A percentile compares a stretch with the other conserved stretches of the same genome.
These are phyloP conservation scores for Laburnicola sp. DNA, from an alignment of 2,329 filamentous ascomycete species.

Conservation along the genomic window DNA sequence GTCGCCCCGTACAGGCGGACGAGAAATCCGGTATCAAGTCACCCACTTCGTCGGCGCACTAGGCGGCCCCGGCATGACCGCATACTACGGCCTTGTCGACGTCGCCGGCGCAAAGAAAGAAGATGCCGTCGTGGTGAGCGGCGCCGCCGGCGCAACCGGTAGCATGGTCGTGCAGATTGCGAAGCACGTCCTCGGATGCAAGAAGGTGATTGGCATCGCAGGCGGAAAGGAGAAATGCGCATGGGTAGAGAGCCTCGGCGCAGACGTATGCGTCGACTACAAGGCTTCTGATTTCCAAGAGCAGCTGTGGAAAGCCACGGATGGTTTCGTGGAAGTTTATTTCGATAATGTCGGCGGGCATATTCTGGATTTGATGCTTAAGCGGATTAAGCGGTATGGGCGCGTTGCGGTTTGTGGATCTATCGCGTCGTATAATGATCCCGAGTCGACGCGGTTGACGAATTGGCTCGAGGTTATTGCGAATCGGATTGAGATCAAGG, in stretches of 20 bases:
- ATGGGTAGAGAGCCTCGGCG: slow-evolving; percentile 56
- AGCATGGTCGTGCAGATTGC: slow-evolving; percentile 66
- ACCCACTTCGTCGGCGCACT: slow-evolving; percentile 55
- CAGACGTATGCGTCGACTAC: slow-evolving; percentile 60
- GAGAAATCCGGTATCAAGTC: slow-evolving; percentile 40
- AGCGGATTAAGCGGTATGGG: slow-evolving; percentile 47
- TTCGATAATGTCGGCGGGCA: slow-evolving; percentile 57
- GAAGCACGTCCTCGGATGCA: slow-evolving; percentile 53
- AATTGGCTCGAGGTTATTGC: slow-evolving; percentile 51
- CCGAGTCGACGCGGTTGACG: slow-evolving; percentile 37
- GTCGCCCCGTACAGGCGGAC: slow-evolving; percentile 34
- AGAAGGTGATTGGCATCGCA: slow-evolving; percentile 57
- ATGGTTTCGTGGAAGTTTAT: slow-evolving; percentile 56
- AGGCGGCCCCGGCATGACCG: slow-evolving; percentile 63
- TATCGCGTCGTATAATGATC: slow-evolving; percentile 49
- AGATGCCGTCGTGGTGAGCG: slow-evolving; percentile 75
- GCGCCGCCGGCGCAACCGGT: slow-evolving; percentile 77
- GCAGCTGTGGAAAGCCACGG: slow-evolving; percentile 53
- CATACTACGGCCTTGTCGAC: slow-evolving; percentile 73
- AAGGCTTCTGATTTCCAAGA: slow-evolving; percentile 52
- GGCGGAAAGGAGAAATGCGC: slow-evolving; percentile 57
- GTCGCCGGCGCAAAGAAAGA: slow-evolving; percentile 67
- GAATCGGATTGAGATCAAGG: slow-evolving; percentile 50
- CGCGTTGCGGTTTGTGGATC: slow-evolving; percentile 51
- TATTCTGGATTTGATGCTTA: slow-evolving; percentile 53